A percentile compares a stretch with the other conserved stretches of the same genome.
Evolutionary conservation across 108 stramenopile genomes (phyloP).

Genomic region (Skeletonema costatum): DNA sequence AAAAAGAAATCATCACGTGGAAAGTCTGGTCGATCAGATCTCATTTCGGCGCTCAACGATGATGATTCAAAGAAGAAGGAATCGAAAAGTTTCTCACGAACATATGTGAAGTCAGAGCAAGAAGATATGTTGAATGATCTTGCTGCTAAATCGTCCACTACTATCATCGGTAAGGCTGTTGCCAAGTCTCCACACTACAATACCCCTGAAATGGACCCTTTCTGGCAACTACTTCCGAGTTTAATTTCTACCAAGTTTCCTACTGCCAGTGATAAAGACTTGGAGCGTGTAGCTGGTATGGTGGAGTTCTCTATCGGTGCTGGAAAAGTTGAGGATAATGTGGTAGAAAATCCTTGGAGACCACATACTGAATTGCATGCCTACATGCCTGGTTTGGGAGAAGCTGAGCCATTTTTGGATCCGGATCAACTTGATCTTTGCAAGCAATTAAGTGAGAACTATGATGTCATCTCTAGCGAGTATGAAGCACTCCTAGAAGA

Average conservation of each 20-base stretch:
- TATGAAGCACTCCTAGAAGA: constrained; percentile 72
- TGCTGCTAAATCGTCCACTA: constrained; percentile 44
- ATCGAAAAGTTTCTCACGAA: constrained; percentile 26
- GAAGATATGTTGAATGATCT: constrained; percentile 63
- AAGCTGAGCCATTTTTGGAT: constrained; percentile 72
- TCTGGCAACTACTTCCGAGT: constrained; percentile 81
- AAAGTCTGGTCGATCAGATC: constrained; percentile 27
- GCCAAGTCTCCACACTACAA: constrained; percentile 49
- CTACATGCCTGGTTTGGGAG: constrained; percentile 78
- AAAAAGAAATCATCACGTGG: constrained; percentile 31
- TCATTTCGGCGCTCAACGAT: constrained; percentile 38
- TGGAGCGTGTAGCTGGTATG: constrained; percentile 77
- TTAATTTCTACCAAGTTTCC: constrained; percentile 77
- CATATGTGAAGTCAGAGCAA: constrained; percentile 72
- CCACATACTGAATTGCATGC: constrained; percentile 85
- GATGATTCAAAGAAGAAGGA: constrained; percentile 24
- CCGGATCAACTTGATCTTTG: constrained; percentile 57
- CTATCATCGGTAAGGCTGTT: constrained; percentile 68
- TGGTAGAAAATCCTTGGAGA: constrained; percentile 64
- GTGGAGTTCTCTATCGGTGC: constrained; percentile 56
- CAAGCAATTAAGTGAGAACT: constrained; percentile 66
- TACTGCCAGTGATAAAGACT: constrained; percentile 50
- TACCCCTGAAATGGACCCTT: constrained; percentile 65
- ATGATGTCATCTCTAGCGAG: constrained; percentile 66
- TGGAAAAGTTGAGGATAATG: constrained; percentile 52